Evolutionary conservation across 306 rosid genomes (phyloP).

Genomic region (Acacia confusa): DNA sequence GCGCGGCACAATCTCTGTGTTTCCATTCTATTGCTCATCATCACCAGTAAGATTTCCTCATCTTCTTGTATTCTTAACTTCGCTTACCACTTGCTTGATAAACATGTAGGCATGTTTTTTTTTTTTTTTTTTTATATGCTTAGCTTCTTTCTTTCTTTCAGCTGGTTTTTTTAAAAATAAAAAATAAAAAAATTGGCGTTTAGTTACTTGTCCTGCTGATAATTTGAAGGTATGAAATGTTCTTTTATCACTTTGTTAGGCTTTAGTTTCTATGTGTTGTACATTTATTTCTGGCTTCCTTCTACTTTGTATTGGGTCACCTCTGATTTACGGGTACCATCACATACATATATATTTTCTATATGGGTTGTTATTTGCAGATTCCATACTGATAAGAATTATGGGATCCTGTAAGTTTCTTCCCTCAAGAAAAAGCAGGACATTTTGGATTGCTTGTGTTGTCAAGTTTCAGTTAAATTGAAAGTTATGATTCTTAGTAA

Average conservation of each 20-base stretch:
- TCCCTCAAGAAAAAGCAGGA: neutral
- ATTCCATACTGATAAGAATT: neutral
- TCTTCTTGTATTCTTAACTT: neutral
- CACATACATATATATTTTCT: neutral
- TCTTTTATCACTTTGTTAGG: neutral
- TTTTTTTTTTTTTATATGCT: too few relatives aligned
- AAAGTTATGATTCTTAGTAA: neutral
- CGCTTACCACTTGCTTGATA: neutral
- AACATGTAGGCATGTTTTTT: neutral
- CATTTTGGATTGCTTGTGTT: neutral
- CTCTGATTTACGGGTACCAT: neutral
- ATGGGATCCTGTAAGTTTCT: neutral
- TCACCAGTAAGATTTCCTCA: neutral
- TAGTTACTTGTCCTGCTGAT: neutral
- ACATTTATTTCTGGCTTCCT: neutral
- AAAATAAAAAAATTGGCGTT: too few relatives aligned
- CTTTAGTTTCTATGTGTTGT: neutral
- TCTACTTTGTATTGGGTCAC: neutral
- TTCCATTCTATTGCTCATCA: neutral
- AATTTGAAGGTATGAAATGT: neutral
- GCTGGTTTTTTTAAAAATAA: neutral
- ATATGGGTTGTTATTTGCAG: neutral
- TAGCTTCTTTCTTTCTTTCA: neutral
- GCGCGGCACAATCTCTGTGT: neutral
- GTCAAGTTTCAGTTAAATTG: neutral